A percentile compares a stretch with the other conserved stretches of the same genome.
phyloP scores from a whole-genome alignment of 225 moss, liverwort and hornwort genomes.

The Polytrichum formosum region DNA sequence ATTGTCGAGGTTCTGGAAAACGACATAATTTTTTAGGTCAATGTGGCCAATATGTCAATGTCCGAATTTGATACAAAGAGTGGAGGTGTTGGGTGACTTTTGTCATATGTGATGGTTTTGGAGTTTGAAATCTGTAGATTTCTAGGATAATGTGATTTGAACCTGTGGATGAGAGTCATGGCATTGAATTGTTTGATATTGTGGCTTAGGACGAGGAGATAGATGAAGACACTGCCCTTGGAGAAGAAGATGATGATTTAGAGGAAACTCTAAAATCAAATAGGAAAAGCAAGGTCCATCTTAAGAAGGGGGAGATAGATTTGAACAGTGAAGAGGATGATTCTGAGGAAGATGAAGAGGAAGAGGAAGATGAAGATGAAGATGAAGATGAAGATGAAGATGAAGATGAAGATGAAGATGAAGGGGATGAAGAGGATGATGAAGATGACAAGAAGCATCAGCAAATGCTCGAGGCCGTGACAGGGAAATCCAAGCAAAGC shows the following conservation, averaged over 20 bases:
- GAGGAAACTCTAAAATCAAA: conserved; percentile 23
- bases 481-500: conserved; percentile 44
- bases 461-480: conserved; percentile 76
- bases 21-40: too few relatives aligned
- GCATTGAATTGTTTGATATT: background rate
- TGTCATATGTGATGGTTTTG: too few relatives aligned
- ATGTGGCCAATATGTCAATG: too few relatives aligned
- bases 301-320: conserved; percentile 33
- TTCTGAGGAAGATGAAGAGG: conserved; percentile 5
- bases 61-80: too few relatives aligned
- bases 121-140: too few relatives aligned
- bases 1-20: too few relatives aligned
- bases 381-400: conserved; percentile 25
- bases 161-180: too few relatives aligned
- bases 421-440: conserved; percentile 27
- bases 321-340: conserved; percentile 65
- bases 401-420: conserved; percentile 12
- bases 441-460: conserved; percentile 46
- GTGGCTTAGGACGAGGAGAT: conserved; percentile 83
- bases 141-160: too few relatives aligned
- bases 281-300: conserved; percentile 1
- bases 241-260: conserved; percentile 55
- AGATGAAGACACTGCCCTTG: conserved; percentile 76
- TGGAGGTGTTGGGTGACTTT: too few relatives aligned
- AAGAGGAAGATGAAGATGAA: conserved; percentile 15